phyloP scores from a whole-genome alignment of 2,329 filamentous ascomycete species.

The Apiospora kogelbergensis region DNA sequence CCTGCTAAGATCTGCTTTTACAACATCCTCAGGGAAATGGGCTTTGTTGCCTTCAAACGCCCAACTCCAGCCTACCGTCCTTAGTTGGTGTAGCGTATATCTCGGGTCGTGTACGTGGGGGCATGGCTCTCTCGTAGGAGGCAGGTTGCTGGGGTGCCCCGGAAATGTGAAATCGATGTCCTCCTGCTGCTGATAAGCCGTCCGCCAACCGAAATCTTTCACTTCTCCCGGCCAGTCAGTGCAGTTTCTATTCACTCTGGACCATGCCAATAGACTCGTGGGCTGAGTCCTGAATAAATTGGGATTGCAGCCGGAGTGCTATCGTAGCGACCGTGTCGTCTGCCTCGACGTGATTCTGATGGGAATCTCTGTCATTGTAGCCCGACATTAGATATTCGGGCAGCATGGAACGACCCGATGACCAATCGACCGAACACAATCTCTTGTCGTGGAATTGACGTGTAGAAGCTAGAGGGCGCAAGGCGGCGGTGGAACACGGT shows the following conservation, averaged over 20 bases:
- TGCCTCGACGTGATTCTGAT: neutral
- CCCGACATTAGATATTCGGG: constrained; percentile 8
- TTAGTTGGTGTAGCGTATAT: constrained; percentile 1
- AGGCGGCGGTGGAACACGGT: constrained; percentile 11
- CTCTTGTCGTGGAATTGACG: constrained; percentile 6
- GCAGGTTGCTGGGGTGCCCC: neutral
- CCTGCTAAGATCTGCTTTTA: neutral
- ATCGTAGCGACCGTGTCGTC: neutral
- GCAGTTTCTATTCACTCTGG: neutral
- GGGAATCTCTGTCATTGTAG: constrained; percentile 11
- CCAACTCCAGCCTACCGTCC: neutral
- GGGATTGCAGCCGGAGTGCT: neutral
- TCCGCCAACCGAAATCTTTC: constrained; percentile 7
- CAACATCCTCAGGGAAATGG: neutral
- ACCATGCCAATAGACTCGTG: constrained; percentile 10
- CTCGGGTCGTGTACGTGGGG: constrained; percentile 1
- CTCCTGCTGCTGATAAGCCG: constrained; percentile 7
- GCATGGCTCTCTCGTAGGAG: neutral
- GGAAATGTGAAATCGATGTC: neutral
- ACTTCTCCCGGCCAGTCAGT: neutral
- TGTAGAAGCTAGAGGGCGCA: neutral
- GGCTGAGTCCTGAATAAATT: constrained; percentile 1
- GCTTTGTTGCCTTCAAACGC: constrained; percentile 8
- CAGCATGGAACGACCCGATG: constrained; percentile 10
- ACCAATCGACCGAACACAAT: neutral